Evolutionary conservation across 2,329 filamentous ascomycete genomes (phyloP), one percentile per base, ranked within the genome.

Genomic region (Neofusicoccum laricinum): DNA sequence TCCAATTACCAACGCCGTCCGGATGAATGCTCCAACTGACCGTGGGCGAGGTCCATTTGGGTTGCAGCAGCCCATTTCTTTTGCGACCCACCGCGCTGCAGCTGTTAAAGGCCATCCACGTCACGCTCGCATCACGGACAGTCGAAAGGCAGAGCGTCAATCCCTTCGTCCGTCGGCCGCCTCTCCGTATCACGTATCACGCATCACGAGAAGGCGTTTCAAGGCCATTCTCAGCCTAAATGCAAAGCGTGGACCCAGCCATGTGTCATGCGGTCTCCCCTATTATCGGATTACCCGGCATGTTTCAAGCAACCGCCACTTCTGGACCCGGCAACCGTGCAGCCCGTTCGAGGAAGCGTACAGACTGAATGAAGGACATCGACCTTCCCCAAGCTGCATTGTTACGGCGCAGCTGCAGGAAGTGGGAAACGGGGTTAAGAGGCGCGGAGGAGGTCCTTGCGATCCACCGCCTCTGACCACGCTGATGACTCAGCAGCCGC

Each of bases 271-370:
- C 40, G 25, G 41, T 11, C 51, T 46, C 55, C n/a, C 10, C 41
- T 46, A 36, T 46, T 45, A 17, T 25, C 43, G n/a, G 40, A 59
- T 59, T 59, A 59, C n/a, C 55, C 40, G 55, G 55, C 41, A 15
- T n/a, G 55, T 59, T 59, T 59, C 55, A 59, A 19, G 40, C 15
- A 30, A 21, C n/a, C 55, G 55, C 55, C 55, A 38, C 55, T n/a
- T 38, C 55, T 48, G 30, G 55, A 15, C 41, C 32, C 41, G 19
- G n/a, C 21, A 10, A 15, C 12, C 15, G 3, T 36, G 17, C 10
- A 21, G 17, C 25, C 12, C 12, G 11, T 38, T 36, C 41, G 19
- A 30, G 25, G 17, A 19, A 38, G 32, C 17, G 10, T 14, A 3
- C n/a, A 36, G n/a, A 34, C 55, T 14, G 15, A 46, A n/a, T 46